Base-by-base conservation (phyloP, 768 basidiomycete species). In the Bullera alba region DNA sequence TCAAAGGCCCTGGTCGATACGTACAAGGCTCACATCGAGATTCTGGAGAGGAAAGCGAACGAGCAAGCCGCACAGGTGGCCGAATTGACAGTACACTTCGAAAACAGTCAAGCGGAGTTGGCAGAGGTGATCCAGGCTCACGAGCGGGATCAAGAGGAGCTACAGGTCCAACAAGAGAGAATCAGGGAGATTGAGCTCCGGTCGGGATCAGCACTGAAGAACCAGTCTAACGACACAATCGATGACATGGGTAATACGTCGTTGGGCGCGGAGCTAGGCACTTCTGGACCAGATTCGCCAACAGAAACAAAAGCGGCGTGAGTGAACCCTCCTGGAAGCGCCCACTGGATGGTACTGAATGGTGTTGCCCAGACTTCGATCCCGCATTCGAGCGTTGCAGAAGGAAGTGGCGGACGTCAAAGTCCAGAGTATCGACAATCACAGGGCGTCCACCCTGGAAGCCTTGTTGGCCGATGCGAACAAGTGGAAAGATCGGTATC, bases 1-100 rank as follows among this genome's bases (percentile, higher is more conserved):
- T 86, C 86, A 75, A 89, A 85, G 70, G 86, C 86, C 3, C 78
- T 93, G 34, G 84, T 91, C 80, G 93, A 96, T 56, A 86, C 83
- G 0, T 93, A 95, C 76, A 92, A 88, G 72, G 79, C 75, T 42
- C 89, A 92, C 61, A 85, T 95, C 48, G 76, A 80, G 16, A 83
- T 87, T 17, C 78, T 93, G 17, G 92, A 95, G 68, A 63, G 77
- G 21, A 87, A 87, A 69, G 74, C 77, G 1, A 37, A 32, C 3
- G 55, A 62, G 10, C 67, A 67, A 30, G 50, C 56, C 14, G 37
- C 32, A 19, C 50, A 63, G 43, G 77, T 82, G 21, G 85, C 90
- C 50, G 77, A 79, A 0, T 73, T 88, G 16, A 79, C 78, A 39
- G 84, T 85, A 56, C 83, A 88, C 63, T 78, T 93, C 14, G 86